Evolutionary conservation across 1,284 basidiomycete species (phyloP), one percentile per base, ranked within the genome.

Genomic region (Phellinidium pouzarii): DNA sequence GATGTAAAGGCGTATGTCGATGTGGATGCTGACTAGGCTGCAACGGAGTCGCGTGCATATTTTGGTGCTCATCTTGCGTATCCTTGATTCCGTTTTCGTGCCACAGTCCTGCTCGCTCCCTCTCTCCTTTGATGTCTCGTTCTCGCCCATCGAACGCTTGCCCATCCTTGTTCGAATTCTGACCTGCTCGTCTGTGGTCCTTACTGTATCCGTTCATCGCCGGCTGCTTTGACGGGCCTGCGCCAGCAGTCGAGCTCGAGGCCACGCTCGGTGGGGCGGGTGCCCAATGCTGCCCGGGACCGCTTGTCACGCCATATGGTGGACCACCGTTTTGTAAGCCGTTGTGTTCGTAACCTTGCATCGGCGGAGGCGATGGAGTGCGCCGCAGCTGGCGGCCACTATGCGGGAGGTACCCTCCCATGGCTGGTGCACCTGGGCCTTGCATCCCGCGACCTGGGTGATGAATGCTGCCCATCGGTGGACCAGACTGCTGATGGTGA

Each of bases 201-300:
- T 59, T 58, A 19, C 29, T 41, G 45, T 55, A 58, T 7, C 59
- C 59, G 51, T 59, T 59, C 41, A 52, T 25, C 12, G 22, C 26
- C 12, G 52, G 36, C 44, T 54, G 48, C 38, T 51, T 55, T 19
- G 53, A 55, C 27, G 53, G 53, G 17, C 53, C 58, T n/a, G 55
- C 52, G 22, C 38, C 29, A 3, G 44, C 31, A 47, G 31, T 54
- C 14, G 53, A 44, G 14, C 31, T 51, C 17, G 41, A 34, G 9
- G 25, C 42, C 2, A 37, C 37, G 36, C 44, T 40, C 7, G 52
- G 27, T 20, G 52, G 45, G 4, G 52, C 44, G 11, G 46, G 50
- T 11, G 54, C 29, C 43, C 54, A 58, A 44, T 55, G 58, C 36
- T 59, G 58, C 4, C 45, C 49, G 2, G 56, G 48, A 17, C 56